Evolutionary conservation across 2,329 filamentous ascomycete genomes (phyloP), one percentile per base, ranked within the genome.

Genomic region (Sarocladium strictum): DNA sequence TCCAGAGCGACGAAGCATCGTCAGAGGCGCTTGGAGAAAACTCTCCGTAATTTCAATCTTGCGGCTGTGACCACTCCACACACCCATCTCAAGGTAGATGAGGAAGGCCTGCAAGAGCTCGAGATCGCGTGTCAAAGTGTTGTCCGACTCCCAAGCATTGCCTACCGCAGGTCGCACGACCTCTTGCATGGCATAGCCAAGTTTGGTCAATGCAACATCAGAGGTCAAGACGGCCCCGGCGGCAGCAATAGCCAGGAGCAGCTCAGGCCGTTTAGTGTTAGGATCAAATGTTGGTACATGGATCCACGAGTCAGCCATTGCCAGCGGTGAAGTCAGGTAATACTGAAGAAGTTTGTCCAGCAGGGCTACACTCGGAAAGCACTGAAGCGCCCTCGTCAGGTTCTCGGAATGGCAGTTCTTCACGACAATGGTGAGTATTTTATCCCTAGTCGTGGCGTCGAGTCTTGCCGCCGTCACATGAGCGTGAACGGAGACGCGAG

Each of bases 131-230:
- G 63, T 65, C 0, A 58, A 53, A 2, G 61, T 59, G 35, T 72
- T 72, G 27, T 72, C 63, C 1, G 58, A 54, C 35, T 73, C 70
- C 58, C 68, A 69, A 15, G 29, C 29, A 32, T 32, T 32, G 29
- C 29, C 29, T 6, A 32, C 29, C 6, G 29, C 29, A 32, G 29
- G 29, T 32, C 53, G 62, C 7, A 70, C 60, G 21, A 68, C 67
- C 53, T 75, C 72, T 23, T 72, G 63, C 23, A 75, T 58, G 1
- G 72, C 72, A 58, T 67, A 72, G 0, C 72, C 72, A 17, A 75
- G 60, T 4, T 70, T 72, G 12, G 67, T 60, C 4, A 75, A 59
- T 0, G 69, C 65, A 12, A 68, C 66, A 2, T 71, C 64, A 0
- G 65, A 62, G 1, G 71, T 73, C 12, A 67, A 54, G 0, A 70